Conservation (phyloP, 345 rosid species). For the Eucalyptus polyanthemos region DNA sequence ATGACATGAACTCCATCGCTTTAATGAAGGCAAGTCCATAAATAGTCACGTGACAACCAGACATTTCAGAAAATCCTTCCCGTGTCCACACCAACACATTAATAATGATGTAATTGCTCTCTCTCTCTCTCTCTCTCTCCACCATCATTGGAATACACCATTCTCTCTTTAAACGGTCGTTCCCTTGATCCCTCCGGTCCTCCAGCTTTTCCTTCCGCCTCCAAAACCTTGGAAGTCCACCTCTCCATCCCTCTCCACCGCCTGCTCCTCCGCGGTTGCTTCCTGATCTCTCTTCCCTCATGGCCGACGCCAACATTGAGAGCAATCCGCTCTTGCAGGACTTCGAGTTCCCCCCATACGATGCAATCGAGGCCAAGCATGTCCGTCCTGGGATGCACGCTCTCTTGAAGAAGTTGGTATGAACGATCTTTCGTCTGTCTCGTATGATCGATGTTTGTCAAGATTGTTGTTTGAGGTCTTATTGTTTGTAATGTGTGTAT, state of each 20-base stretch:
- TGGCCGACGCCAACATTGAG: constrained; percentile 5
- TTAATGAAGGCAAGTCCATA: not conserved
- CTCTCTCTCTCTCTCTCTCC: not conserved
- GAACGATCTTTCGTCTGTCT: not conserved
- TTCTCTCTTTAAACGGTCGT: not conserved
- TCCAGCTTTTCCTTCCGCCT: constrained; percentile 1
- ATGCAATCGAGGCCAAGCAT: constrained; percentile 45
- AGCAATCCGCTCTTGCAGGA: constrained; percentile 61
- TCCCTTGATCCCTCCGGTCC: constrained; percentile 3
- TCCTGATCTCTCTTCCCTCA: not conserved
- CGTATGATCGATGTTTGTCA: not conserved
- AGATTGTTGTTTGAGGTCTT: not conserved
- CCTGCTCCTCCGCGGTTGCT: not conserved
- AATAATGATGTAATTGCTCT: not conserved
- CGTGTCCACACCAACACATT: not conserved
- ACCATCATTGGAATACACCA: not conserved
- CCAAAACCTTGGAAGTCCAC: not conserved
- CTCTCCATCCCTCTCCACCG: not conserved
- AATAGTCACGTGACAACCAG: not conserved
- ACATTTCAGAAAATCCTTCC: not conserved
- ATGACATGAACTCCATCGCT: not conserved
- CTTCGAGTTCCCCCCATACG: constrained; percentile 70
- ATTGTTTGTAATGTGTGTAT: not conserved
- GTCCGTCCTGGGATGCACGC: constrained; percentile 69
- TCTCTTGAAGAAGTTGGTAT: constrained; percentile 54